Conservation (phyloP, 2,329 filamentous ascomycete genomes). For the Nothopassalora personata region DNA sequence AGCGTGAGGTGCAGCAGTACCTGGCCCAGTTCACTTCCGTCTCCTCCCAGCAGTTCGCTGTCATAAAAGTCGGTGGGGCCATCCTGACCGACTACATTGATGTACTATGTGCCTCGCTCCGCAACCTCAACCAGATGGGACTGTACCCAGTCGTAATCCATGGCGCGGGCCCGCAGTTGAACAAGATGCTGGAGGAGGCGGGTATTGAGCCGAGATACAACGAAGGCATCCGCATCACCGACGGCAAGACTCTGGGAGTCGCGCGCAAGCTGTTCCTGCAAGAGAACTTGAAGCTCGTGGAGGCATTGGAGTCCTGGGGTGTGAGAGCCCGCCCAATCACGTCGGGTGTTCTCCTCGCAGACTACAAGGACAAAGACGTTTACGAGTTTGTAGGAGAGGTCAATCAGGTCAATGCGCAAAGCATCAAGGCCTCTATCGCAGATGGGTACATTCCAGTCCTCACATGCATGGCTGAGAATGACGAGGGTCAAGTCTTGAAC, state of each 20-base stretch:
- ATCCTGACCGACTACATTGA: constrained; percentile 93
- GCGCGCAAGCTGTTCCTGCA: constrained; percentile 89
- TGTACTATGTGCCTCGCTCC: constrained; percentile 80
- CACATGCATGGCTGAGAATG: constrained; percentile 92
- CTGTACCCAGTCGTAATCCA: constrained; percentile 95
- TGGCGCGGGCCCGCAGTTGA: constrained; percentile 90
- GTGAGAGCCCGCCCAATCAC: constrained; percentile 85
- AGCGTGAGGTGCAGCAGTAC: constrained; percentile 95
- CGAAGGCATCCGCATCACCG: constrained; percentile 91
- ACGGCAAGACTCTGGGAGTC: constrained; percentile 87
- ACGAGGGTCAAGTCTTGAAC: constrained; percentile 87
- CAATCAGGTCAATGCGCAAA: constrained; percentile 80
- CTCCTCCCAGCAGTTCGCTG: constrained; percentile 92
- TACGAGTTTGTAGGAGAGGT: constrained; percentile 96
- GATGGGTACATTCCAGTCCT: constrained; percentile 88
- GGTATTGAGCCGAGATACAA: constrained; percentile 94
- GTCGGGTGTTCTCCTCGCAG: constrained; percentile 81
- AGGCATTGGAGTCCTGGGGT: constrained; percentile 83
- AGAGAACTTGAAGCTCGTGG: constrained; percentile 88
- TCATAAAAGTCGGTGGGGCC: constrained; percentile 96
- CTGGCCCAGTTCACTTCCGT: constrained; percentile 96
- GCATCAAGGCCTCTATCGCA: constrained; percentile 86
- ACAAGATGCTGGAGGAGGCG: constrained; percentile 80
- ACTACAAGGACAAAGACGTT: constrained; percentile 94
- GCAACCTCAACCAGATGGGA: constrained; percentile 90